These are phyloP conservation scores for Nidularia pulvinata DNA, from an alignment of 768 basidiomycete species.

Conservation along the genomic window DNA sequence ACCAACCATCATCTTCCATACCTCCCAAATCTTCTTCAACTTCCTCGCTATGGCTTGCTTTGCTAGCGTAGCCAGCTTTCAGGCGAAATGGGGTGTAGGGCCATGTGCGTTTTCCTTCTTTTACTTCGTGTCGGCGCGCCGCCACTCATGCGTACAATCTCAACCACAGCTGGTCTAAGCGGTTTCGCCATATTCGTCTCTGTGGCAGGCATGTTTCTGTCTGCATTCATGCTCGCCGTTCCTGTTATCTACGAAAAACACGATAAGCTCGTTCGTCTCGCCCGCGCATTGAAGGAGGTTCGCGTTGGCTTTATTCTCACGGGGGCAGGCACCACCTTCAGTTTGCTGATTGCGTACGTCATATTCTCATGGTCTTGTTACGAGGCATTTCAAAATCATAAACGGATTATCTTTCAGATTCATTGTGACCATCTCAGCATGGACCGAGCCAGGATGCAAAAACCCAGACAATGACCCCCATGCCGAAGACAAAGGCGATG, in stretches of 20 bases:
- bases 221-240: constrained; percentile 71
- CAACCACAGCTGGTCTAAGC: constrained; percentile 71
- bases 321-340: constrained; percentile 62
- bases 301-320: constrained; percentile 86
- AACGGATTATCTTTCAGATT: constrained; percentile 41
- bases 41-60: constrained; percentile 93
- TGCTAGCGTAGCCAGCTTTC: constrained; percentile 87
- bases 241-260: constrained; percentile 87
- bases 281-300: constrained; percentile 79
- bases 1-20: constrained; percentile 74
- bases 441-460: constrained; percentile 91
- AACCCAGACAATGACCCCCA: constrained; percentile 81
- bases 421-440: constrained; percentile 79
- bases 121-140: constrained; percentile 1
- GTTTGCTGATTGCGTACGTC: constrained; percentile 78
- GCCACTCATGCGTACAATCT: constrained; percentile 13
- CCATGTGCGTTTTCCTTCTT: constrained; percentile 64
- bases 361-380: constrained; percentile 1
- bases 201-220: constrained; percentile 69
- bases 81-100: constrained; percentile 81
- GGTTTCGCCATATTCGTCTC: constrained; percentile 87
- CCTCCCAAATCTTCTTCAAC: constrained; percentile 87
- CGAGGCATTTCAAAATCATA: constrained; percentile 1
- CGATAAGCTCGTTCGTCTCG: constrained; percentile 76
- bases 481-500: constrained; percentile 56